phyloP scores from a whole-genome alignment of 768 basidiomycete species.

The Russula sp. region DNA sequence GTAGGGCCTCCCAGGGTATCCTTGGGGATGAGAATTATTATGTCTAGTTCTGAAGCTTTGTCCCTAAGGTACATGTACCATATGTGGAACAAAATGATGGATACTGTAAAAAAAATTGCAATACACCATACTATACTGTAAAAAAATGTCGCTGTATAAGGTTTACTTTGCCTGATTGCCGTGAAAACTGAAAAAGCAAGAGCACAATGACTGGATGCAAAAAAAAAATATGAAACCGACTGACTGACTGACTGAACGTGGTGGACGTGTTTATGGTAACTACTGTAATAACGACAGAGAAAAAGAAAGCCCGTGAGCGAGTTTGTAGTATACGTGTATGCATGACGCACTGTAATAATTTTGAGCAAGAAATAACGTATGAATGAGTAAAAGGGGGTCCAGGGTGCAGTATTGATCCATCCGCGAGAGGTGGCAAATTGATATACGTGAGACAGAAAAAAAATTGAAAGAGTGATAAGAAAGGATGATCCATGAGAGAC shows the following conservation, averaged over 20 bases:
- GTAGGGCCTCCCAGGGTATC: too few species aligned
- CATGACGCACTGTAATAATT: not conserved
- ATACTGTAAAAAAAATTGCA: not conserved
- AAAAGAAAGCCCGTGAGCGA: not conserved
- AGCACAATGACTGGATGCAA: not conserved
- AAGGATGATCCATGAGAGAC: not conserved
- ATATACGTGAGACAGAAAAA: not conserved
- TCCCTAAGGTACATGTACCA: not conserved
- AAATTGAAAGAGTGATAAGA: not conserved
- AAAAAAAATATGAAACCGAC: not conserved
- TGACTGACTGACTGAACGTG: not conserved
- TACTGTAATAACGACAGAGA: not conserved
- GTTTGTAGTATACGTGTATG: conserved; percentile 1
- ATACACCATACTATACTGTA: conserved; percentile 1
- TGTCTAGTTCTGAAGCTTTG: not conserved
- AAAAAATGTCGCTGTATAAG: not conserved
- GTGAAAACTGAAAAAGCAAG: not conserved
- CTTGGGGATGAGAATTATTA: not conserved
- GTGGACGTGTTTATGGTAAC: not conserved
- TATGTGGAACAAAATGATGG: not conserved
- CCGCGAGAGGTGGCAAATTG: not conserved
- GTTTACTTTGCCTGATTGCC: not conserved
- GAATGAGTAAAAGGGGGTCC: conserved; percentile 13
- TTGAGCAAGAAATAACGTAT: not conserved
- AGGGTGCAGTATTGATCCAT: not conserved